Conservation (phyloP, 129 eudicot genomes). For the Flaveria ramosissima region DNA sequence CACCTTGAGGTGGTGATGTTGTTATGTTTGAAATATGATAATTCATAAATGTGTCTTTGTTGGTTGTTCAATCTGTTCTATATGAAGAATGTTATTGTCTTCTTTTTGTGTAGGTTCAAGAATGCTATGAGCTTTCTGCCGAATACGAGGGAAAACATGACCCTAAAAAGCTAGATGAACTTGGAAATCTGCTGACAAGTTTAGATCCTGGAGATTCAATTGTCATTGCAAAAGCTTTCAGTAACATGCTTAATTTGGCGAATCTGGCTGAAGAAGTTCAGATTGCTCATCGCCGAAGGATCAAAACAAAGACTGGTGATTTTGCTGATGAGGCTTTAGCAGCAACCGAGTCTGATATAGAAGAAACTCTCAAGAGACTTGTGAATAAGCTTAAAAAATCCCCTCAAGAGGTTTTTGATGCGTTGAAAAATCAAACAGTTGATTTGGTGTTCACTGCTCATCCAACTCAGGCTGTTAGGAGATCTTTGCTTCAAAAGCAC, state of each 20-base stretch:
- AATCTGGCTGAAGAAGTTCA: slow-evolving; percentile 98
- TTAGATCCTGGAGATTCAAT: slow-evolving; percentile 96
- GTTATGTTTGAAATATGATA: not conserved
- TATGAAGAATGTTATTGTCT: slow-evolving; percentile 9
- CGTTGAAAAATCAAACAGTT: slow-evolving; percentile 86
- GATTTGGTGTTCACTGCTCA: slow-evolving; percentile 94
- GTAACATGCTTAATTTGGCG: slow-evolving; percentile 96
- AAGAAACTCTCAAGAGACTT: slow-evolving; percentile 85
- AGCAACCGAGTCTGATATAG: slow-evolving; percentile 93
- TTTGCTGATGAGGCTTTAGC: slow-evolving; percentile 77
- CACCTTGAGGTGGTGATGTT: not conserved
- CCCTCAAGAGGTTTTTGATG: slow-evolving; percentile 89
- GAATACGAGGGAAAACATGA: slow-evolving; percentile 85
- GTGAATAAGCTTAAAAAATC: slow-evolving; percentile 76
- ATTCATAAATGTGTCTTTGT: not conserved
- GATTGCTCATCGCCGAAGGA: slow-evolving; percentile 81
- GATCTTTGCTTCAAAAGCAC: slow-evolving; percentile 98
- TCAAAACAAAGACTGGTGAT: slow-evolving; percentile 75
- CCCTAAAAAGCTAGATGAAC: slow-evolving; percentile 79
- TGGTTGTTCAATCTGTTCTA: not conserved
- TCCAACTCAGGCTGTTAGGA: slow-evolving; percentile 90
- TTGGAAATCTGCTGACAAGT: slow-evolving; percentile 77
- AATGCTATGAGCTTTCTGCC: slow-evolving; percentile 94
- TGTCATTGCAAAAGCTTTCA: slow-evolving; percentile 83
- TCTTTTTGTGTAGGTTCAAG: slow-evolving; percentile 70